Percentiles rank a stretch among this genome's conserved stretches.
These are phyloP conservation scores for Marasmius fiardii DNA, from an alignment of 1,284 basidiomycete species.

Conservation along the genomic window DNA sequence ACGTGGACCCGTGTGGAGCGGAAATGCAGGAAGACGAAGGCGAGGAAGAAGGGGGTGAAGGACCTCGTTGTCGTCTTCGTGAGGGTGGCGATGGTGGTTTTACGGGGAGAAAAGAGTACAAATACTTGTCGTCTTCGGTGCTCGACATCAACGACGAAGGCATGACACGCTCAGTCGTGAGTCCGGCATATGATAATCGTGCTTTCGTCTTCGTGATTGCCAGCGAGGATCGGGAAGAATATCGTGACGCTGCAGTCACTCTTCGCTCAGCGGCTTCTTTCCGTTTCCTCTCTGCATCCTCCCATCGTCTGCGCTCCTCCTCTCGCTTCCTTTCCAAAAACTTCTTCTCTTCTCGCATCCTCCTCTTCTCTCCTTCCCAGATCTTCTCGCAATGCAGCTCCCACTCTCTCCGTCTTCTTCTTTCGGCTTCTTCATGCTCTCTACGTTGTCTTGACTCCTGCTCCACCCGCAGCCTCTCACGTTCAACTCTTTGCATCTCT, in stretches of 20 bases:
- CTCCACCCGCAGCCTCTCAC: conserved; percentile 36
- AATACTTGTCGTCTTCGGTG: background rate
- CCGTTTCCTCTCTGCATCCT: conserved; percentile 15
- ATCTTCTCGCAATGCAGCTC: conserved; percentile 7
- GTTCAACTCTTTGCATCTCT: conserved; percentile 36
- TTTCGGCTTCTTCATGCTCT: conserved; percentile 37
- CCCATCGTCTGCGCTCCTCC: conserved; percentile 18
- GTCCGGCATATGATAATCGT: conserved; percentile 13
- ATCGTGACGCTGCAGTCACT: background rate
- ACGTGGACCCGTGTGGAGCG: too few species aligned
- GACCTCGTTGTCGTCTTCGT: background rate
- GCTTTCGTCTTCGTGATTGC: background rate
- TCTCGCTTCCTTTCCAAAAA: conserved; percentile 28
- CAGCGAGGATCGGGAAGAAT: background rate
- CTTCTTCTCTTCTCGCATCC: conserved; percentile 24
- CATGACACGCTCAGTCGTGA: background rate
- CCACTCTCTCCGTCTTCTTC: conserved; percentile 24
- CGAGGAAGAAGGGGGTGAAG: background rate
- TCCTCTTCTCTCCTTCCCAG: conserved; percentile 24
- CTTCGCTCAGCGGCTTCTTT: conserved; percentile 9
- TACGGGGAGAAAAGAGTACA: background rate
- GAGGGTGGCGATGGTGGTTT: conserved; percentile 1
- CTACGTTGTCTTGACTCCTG: conserved; percentile 39
- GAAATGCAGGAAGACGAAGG: background rate
- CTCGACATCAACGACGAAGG: background rate